Evolutionary conservation across 1,284 basidiomycete genomes (phyloP).

Genomic region (Leccinum griseonigrum): DNA sequence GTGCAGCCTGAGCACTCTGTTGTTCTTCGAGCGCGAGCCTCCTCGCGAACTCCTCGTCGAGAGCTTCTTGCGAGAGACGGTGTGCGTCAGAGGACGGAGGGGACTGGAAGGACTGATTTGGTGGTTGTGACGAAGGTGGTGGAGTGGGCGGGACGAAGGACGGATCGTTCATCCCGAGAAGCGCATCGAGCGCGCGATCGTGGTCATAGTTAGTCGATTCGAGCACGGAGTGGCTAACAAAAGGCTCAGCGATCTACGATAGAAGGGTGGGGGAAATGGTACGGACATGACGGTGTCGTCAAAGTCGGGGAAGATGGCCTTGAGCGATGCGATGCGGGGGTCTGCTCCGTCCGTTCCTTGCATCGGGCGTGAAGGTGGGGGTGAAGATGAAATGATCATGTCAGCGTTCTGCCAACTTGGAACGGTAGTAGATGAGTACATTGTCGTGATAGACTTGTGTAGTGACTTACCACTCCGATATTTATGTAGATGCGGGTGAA

Average conservation of each 20-base stretch:
- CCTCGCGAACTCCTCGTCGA: conserved; percentile 75
- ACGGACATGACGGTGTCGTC: conserved; percentile 65
- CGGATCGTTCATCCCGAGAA: conserved; percentile 81
- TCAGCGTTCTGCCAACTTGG: conserved; percentile 1
- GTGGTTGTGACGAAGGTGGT: conserved; percentile 8
- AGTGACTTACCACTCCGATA: too few species aligned
- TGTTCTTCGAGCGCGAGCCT: conserved; percentile 68
- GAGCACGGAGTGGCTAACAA: conserved; percentile 56
- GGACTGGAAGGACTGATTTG: conserved; percentile 7
- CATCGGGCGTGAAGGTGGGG: conserved; percentile 9
- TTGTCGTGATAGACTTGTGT: too few species aligned
- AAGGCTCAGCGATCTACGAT: conserved; percentile 7
- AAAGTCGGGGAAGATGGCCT: conserved; percentile 78
- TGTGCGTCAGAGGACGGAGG: conserved; percentile 13
- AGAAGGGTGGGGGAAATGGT: not conserved
- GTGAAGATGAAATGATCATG: conserved; percentile 23
- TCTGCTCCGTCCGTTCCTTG: conserved; percentile 28
- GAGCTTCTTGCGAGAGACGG: conserved; percentile 55
- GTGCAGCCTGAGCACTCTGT: conserved; percentile 32
- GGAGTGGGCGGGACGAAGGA: conserved; percentile 47
- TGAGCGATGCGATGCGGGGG: conserved; percentile 53
- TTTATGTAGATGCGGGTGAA: too few species aligned
- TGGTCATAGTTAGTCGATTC: conserved; percentile 64
- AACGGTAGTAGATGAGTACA: not conserved
- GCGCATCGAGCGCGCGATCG: conserved; percentile 66